Conservation (phyloP, 179 eudicot species). For the Beta corolliflora region DNA sequence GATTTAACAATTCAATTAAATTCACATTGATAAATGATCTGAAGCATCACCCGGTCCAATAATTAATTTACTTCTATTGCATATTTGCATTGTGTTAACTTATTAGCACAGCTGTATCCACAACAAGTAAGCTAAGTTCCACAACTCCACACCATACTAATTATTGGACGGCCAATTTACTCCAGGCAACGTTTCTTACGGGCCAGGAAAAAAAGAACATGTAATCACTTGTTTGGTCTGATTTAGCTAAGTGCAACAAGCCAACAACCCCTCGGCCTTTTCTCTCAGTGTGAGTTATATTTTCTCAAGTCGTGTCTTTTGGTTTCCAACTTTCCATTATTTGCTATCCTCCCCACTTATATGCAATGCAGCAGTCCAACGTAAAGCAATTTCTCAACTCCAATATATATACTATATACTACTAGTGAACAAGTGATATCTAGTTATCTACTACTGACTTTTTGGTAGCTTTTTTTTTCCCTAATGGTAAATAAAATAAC, state of each 20-base stretch:
- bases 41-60: no score
- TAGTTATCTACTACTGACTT: not conserved
- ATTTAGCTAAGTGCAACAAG: constrained; percentile 29
- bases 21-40: no score
- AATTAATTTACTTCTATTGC: no score
- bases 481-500: no score
- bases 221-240: not conserved
- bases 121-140: not conserved
- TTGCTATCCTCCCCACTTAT: constrained; percentile 1
- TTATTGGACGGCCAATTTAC: not conserved
- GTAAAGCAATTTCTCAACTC: not conserved
- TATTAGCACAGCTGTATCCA: no score
- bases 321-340: not conserved
- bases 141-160: not conserved
- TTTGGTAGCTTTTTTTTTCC: no score
- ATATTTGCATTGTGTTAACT: no score
- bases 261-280: constrained; percentile 27
- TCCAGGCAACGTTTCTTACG: constrained; percentile 17
- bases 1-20: no score
- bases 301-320: not conserved
- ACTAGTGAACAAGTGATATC: no score
- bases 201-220: not conserved
- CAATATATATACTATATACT: not conserved
- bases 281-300: not conserved
- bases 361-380: not conserved